Evolutionary conservation across 2,329 filamentous ascomycete species (phyloP), one percentile per base, ranked within the genome.

Genomic region (Fusarium hostae): DNA sequence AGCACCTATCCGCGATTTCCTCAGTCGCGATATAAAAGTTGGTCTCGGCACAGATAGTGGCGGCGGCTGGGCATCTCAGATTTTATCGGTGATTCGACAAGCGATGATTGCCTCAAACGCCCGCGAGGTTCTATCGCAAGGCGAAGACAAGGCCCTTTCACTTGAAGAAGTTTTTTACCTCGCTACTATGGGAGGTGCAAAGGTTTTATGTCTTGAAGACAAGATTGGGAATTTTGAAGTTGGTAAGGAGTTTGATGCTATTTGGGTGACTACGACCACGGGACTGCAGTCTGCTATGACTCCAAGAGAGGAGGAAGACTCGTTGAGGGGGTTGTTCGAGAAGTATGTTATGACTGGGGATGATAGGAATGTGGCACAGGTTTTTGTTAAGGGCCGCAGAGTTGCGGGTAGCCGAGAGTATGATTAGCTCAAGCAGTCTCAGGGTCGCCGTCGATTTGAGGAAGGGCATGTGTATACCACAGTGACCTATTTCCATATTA

Each of bases 281-380:
- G 63, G 64, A 5, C 24, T 67, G 1, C 55, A 54, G 1, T 67
- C 64, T 0, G 63, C 47, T 28, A 67, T 67, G 64, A 67, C 64
- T 0, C 64, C 64, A 0, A 41, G 32, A 16, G 64, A 67, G 15
- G 30, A 54, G 9, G 47, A 32, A 2, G 64, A 67, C 10, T 67
- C 55, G 0, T 2, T 67, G 7, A 66, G 55, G 9, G 45, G 41
- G 0, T 11, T 67, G 9, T 67, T 67, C 30, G 64, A 67, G 26
- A 67, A 67, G n/a, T 67, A 67, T 34, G 16, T 67, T 1, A 67
- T 67, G 63, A 67, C 64, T 1, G 64, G 63, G 9, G 64, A 67
- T 22, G 64, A 67, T 18, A 41, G 64, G 16, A 67, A 67, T 9
- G 47, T 67, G 2, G 55, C 64, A 9, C 55, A 67, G 9, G 64